These are phyloP conservation scores for Zostera marina DNA, from an alignment of 116 monocot genomes.

Conservation along the genomic window DNA sequence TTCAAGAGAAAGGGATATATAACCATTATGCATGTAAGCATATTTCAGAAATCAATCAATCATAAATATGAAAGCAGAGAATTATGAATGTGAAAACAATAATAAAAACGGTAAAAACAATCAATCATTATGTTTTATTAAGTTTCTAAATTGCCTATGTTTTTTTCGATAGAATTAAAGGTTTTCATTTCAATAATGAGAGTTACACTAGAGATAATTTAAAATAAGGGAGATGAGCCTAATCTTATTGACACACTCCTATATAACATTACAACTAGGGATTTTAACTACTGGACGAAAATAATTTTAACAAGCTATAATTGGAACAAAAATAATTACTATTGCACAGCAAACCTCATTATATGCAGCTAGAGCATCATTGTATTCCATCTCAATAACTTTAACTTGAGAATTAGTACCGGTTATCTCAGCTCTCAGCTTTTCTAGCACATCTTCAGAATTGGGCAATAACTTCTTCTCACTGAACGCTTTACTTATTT, in stretches of 20 bases:
- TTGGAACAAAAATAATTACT: not conserved
- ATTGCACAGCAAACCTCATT: constrained; percentile 4
- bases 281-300: not conserved
- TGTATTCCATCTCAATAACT: not conserved
- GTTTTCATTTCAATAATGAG: too few relatives aligned
- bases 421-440: not conserved
- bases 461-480: not conserved
- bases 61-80: too few relatives aligned
- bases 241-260: too few relatives aligned
- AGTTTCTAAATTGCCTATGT: too few relatives aligned
- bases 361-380: not conserved
- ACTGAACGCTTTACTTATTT: not conserved
- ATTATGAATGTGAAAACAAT: too few relatives aligned
- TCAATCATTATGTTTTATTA: too few relatives aligned
- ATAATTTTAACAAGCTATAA: not conserved
- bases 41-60: not conserved
- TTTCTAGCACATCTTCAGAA: not conserved
- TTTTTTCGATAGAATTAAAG: too few relatives aligned
- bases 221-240: too few relatives aligned
- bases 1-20: not conserved
- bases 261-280: too few relatives aligned
- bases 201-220: too few relatives aligned
- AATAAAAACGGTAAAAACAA: too few relatives aligned
- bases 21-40: not conserved
- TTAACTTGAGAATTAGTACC: not conserved